phyloP scores from a whole-genome alignment of 192 early-diverging fungal species.

The Linnemannia exigua region DNA sequence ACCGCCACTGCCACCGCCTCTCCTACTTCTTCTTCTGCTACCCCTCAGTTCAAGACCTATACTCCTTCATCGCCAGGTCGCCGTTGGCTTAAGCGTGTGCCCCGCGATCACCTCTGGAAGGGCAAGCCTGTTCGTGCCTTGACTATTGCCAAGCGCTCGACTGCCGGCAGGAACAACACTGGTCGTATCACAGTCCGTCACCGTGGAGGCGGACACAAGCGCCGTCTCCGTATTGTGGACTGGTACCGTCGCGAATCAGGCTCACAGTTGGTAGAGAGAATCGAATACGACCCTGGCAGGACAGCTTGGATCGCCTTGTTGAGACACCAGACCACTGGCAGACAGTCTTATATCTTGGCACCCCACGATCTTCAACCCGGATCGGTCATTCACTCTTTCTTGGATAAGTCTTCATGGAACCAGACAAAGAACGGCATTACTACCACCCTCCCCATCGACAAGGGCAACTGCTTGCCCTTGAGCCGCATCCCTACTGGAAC shows the following conservation, averaged over 20 bases:
- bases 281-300: conserved; percentile 96
- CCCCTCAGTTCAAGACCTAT: conserved; percentile 90
- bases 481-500: conserved; percentile 95
- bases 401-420: conserved; percentile 52
- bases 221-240: conserved; percentile 89
- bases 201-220: conserved; percentile 94
- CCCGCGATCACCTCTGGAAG: conserved; percentile 90
- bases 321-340: conserved; percentile 80
- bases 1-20: conserved; percentile 16
- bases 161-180: conserved; percentile 90
- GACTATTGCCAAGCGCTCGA: conserved; percentile 85
- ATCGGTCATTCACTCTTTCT: conserved; percentile 78
- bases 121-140: conserved; percentile 86
- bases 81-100: conserved; percentile 86
- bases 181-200: conserved; percentile 93
- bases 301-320: conserved; percentile 90
- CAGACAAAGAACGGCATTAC: conserved; percentile 57
- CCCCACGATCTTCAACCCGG: conserved; percentile 83
- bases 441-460: conserved; percentile 69
- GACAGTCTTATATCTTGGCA: conserved; percentile 90
- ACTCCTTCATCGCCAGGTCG: conserved; percentile 90
- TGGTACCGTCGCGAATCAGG: conserved; percentile 84
- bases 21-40: conserved; percentile 28
- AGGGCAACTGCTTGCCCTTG: conserved; percentile 92
- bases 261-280: conserved; percentile 84